These are phyloP conservation scores for Conoideocrella luteorostrata DNA, from an alignment of 2,329 filamentous ascomycete species.

Conservation along the genomic window DNA sequence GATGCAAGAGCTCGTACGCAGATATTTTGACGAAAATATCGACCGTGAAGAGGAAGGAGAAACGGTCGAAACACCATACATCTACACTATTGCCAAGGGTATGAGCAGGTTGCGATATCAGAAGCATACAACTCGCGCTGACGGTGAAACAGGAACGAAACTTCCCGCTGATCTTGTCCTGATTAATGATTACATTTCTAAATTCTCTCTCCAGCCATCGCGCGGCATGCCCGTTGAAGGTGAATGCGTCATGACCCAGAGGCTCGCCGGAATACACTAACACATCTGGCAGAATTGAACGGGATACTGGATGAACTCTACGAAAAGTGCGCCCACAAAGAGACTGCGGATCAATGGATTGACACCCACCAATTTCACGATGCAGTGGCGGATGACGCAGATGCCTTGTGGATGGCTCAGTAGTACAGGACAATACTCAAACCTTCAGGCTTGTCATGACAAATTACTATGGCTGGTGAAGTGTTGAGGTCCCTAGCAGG, in stretches of 20 bases:
- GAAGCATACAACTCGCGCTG: too few species aligned
- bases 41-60: slow-evolving; percentile 9
- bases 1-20: slow-evolving; percentile 13
- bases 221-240: slow-evolving; percentile 13
- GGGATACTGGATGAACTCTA: slow-evolving; percentile 11
- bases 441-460: too few species aligned
- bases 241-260: background rate
- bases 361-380: slow-evolving; percentile 8
- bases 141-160: slow-evolving; percentile 7
- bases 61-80: slow-evolving; percentile 7
- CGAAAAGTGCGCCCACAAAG: slow-evolving; percentile 4
- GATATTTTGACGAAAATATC: slow-evolving; percentile 11
- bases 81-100: slow-evolving; percentile 14
- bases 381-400: slow-evolving; percentile 10
- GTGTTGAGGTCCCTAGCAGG: too few species aligned
- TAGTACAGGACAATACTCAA: too few species aligned
- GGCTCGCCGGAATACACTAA: background rate
- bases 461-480: too few species aligned
- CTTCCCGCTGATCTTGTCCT: slow-evolving; percentile 12
- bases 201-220: slow-evolving; percentile 15
- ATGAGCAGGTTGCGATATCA: background rate
- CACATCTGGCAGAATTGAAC: slow-evolving; percentile 10
- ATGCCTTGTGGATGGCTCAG: background rate
- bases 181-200: slow-evolving; percentile 11
- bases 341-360: slow-evolving; percentile 8